Base-by-base conservation (phyloP, 106 monocot species). In the Dioscorea dumetorum region DNA sequence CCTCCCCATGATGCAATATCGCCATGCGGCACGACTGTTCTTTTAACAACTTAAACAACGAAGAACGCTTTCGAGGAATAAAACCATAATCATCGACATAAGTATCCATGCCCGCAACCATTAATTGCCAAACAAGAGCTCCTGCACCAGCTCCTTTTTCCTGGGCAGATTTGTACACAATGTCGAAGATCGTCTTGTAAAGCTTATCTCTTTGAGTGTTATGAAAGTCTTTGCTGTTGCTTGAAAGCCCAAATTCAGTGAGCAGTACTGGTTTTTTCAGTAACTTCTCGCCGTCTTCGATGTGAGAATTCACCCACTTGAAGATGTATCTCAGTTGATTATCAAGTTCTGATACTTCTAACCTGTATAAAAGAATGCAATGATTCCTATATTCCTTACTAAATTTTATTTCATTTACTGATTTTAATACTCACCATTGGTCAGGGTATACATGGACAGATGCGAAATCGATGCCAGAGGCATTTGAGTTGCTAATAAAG, bases 361-460 rank as follows among this genome's bases (percentile, higher is more conserved):
- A 52, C 87, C 87, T 87, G 58, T 15, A 76, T 11, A 64, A 52
- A 7, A 52, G 57, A 21, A 22, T 19, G 1, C 20, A 32, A 28
- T 19, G 41, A 41, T 33, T 58, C 12, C 60, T 59, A 58, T 2
- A 2, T 70, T 15, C 33, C 1, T 18, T 58, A 21, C 15, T 48
- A 33, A 59, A 7, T 31, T 28, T 11, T 6, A n/a, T n/a, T n/a
- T n/a, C n/a, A n/a, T n/a, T 16, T 62, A 62, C 4, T 24, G 0
- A 18, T 10, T 34, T 24, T 50, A 20, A 73, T 64, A 48, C 62
- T 82, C 84, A 91, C 95, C 95, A 95, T 54, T 77, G 76, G 70
- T 95, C 95, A 24, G 95, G 80, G 53, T 95, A 89, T 13, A 88
- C 52, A 57, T 95, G 95, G 9, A 80, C 83, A 28, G 95, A 88